Evolutionary conservation across 1,284 basidiomycete species (phyloP), one percentile per base, ranked within the genome.

Genomic region (Ceratobasidium sp.): DNA sequence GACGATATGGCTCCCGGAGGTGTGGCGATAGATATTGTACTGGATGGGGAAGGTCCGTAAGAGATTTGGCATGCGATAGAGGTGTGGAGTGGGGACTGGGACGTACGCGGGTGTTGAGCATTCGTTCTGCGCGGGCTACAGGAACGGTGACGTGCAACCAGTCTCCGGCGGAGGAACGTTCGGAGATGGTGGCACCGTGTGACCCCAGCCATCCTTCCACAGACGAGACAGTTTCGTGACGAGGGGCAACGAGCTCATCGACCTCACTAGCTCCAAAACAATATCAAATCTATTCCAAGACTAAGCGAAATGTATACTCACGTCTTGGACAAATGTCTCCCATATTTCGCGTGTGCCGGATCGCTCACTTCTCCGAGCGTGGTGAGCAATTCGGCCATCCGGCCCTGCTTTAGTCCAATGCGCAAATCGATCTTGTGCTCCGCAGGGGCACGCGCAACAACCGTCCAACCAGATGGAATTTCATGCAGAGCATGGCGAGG

Each of bases 21-120:
- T 77, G 76, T 90, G 88, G 45, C 84, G 81, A 79, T 87, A 90
- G 45, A 90, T 81, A 73, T 84, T 83, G 79, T 90, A 91, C 56
- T 86, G 86, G n/a, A 50, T 17, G 29, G 9, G 22, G 27, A 31
- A 27, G 2, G 50, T 56, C 50, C 33, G 14, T 8, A 36, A 11
- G 8, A 14, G 41, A 44, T n/a, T n/a, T 24, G n/a, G 44, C 19
- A 15, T 53, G 14, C 3, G n/a, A 19, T 19, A 17, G 17, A 36
- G 19, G 22, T 36, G 5, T 17, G n/a, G 24, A 6, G 53, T 29
- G 14, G 7, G 53, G 53, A n/a, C n/a, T n/a, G 24, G 17, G 19
- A 36, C 83, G 72, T 74, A 89, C 89, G 89, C 59, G 33, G n/a
- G 69, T 48, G 24, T 48, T 24, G 27, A 62, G 33, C 54, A 72